phyloP scores from a whole-genome alignment of 495 filamentous ascomycete genomes.

The Tuber magnatum region DNA sequence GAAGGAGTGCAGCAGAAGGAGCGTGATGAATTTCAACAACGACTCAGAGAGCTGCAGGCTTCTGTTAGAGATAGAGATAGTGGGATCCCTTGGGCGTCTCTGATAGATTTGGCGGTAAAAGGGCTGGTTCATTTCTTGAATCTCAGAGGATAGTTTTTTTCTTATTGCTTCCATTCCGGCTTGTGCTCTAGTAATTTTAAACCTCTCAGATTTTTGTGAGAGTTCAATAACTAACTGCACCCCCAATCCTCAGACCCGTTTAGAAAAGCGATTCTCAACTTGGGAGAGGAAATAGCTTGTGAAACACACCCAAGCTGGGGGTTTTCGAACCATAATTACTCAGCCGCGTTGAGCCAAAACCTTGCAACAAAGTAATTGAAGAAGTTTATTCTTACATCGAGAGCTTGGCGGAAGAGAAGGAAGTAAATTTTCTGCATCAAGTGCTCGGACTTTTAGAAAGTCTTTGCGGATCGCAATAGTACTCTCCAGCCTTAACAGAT shows the following conservation, averaged over 20 bases:
- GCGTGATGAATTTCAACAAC: background rate
- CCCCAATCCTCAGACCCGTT: background rate
- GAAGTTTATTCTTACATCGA: background rate
- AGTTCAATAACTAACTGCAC: background rate
- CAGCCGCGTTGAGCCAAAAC: background rate
- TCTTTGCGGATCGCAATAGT: no score
- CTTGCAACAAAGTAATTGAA: background rate
- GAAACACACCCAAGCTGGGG: background rate
- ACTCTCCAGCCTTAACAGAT: no score
- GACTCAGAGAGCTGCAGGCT: background rate
- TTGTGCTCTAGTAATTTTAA: background rate
- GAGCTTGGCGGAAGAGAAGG: background rate
- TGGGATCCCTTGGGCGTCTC: background rate
- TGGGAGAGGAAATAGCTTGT: background rate
- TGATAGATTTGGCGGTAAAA: background rate
- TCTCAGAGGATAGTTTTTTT: background rate
- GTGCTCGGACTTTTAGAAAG: no score
- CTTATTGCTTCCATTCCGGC: background rate
- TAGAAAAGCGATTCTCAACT: background rate
- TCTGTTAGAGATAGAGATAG: background rate
- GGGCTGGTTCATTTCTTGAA: background rate
- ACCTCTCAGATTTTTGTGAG: background rate
- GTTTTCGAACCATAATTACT: background rate
- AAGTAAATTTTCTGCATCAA: no score
- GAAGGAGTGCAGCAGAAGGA: constrained; percentile 8